Conservation (phyloP, 2,329 filamentous ascomycete species). For the Penicillium sp. region DNA sequence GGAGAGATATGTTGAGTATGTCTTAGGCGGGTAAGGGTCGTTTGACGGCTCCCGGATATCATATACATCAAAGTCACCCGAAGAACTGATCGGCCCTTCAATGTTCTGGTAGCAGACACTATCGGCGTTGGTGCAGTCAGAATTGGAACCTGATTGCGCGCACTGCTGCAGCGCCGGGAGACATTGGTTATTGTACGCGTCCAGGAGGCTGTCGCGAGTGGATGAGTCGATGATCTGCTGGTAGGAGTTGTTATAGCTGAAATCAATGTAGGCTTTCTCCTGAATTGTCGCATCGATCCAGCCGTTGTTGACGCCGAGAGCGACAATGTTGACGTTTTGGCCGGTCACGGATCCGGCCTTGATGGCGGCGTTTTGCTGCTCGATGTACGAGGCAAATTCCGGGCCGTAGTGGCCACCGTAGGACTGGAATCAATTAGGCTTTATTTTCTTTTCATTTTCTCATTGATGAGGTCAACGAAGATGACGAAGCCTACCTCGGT, state of each 20-base stretch:
- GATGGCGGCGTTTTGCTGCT: conserved; percentile 40
- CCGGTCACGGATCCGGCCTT: conserved; percentile 43
- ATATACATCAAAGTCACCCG: conserved; percentile 44
- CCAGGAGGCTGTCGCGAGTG: conserved; percentile 34
- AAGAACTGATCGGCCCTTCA: conserved; percentile 36
- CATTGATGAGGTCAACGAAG: not conserved
- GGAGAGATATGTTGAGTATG: conserved; percentile 48
- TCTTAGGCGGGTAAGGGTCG: conserved; percentile 44
- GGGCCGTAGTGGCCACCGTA: conserved; percentile 43
- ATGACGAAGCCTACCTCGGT: conserved; percentile 27
- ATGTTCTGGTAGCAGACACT: conserved; percentile 41
- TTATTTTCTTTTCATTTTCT: too few species aligned
- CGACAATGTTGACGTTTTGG: conserved; percentile 53
- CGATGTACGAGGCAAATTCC: conserved; percentile 40
- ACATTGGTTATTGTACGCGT: conserved; percentile 40
- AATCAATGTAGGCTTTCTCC: conserved; percentile 49
- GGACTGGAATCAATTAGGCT: conserved; percentile 21
- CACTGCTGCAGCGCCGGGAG: conserved; percentile 45
- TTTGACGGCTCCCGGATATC: conserved; percentile 46
- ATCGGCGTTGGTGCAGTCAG: conserved; percentile 37
- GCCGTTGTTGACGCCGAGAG: conserved; percentile 60
- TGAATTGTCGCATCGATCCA: conserved; percentile 54
- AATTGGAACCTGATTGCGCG: conserved; percentile 30
- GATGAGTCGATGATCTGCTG: conserved; percentile 43
- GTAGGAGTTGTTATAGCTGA: conserved; percentile 52